Conservation (phyloP, 2,329 filamentous ascomycete genomes). For the Rutstroemia sp. region DNA sequence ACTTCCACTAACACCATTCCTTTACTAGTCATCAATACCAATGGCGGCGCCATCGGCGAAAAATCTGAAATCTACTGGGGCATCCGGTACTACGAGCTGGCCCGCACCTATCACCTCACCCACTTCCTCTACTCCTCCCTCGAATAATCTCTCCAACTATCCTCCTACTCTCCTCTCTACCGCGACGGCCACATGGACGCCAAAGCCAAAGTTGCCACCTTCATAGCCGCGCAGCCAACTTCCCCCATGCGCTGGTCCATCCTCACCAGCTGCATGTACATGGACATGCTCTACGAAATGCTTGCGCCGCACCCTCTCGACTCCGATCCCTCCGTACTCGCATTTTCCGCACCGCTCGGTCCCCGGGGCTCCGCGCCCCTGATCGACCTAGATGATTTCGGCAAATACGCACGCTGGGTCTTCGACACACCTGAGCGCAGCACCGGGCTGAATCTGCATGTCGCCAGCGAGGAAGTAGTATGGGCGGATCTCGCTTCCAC, state of each 20-base stretch:
- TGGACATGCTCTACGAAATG: conserved; percentile 25
- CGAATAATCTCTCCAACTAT: conserved; percentile 33
- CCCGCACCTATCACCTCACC: conserved; percentile 19
- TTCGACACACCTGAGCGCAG: conserved; percentile 20
- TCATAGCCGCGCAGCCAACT: conserved; percentile 15
- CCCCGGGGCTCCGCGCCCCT: conserved; percentile 12
- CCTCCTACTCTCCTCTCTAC: conserved; percentile 31
- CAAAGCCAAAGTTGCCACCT: conserved; percentile 28
- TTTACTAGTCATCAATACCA: conserved; percentile 32
- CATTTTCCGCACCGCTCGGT: conserved; percentile 17
- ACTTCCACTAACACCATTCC: not conserved
- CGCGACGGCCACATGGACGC: conserved; percentile 36
- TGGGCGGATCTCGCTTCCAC: conserved; percentile 14
- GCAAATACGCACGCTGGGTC: conserved; percentile 23
- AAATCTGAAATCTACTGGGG: conserved; percentile 32
- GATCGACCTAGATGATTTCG: conserved; percentile 24
- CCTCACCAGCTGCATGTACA: conserved; percentile 28
- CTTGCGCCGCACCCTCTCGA: conserved; percentile 13
- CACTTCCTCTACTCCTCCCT: conserved; percentile 32
- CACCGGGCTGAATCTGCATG: conserved; percentile 21
- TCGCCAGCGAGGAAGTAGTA: conserved; percentile 20
- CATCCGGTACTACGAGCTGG: conserved; percentile 30
- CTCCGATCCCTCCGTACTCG: conserved; percentile 6
- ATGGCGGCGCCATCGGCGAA: conserved; percentile 33
- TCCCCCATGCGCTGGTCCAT: conserved; percentile 20